A percentile compares a stretch with the other conserved stretches of the same genome.
Evolutionary conservation across 2,329 filamentous ascomycete species (phyloP).

Genomic region (Colletotrichum graminicola): DNA sequence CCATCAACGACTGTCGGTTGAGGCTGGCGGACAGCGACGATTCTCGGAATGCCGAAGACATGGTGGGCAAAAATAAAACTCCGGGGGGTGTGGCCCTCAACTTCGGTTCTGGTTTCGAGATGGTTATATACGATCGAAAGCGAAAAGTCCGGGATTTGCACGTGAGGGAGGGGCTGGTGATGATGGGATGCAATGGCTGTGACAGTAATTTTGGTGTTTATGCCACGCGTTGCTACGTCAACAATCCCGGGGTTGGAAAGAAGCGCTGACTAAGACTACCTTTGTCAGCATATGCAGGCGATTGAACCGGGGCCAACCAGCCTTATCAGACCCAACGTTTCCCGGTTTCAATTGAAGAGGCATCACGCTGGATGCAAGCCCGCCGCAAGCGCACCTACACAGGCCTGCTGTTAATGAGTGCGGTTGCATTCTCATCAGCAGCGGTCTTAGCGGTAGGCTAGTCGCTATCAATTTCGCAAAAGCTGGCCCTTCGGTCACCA

Average conservation of each 20-base stretch:
- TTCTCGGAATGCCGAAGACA: conserved; percentile 72
- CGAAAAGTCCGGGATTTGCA: conserved; percentile 4
- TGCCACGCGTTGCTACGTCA: conserved; percentile 40
- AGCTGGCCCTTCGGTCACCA: conserved; percentile 65
- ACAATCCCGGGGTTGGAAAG: conserved; percentile 20
- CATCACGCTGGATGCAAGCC: neutral
- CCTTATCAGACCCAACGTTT: neutral
- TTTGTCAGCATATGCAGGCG: neutral
- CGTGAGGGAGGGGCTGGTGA: conserved; percentile 4
- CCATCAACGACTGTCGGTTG: conserved; percentile 68
- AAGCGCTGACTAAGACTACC: conserved; percentile 14
- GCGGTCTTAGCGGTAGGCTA: conserved; percentile 66
- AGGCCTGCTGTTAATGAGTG: conserved; percentile 49
- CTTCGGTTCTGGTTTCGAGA: conserved; percentile 11
- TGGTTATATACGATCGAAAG: neutral
- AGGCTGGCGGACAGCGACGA: conserved; percentile 75
- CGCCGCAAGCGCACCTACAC: neutral
- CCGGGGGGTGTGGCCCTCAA: neutral
- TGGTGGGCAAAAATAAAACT: conserved; percentile 47
- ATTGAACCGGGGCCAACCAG: neutral
- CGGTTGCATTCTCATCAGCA: conserved; percentile 70
- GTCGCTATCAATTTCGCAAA: conserved; percentile 66
- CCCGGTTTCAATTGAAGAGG: neutral
- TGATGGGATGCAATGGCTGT: conserved; percentile 13
- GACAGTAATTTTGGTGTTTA: conserved; percentile 35